Evolutionary conservation across 345 rosid genomes (phyloP), one percentile per base, ranked within the genome.

Genomic region (Brassica juncea): DNA sequence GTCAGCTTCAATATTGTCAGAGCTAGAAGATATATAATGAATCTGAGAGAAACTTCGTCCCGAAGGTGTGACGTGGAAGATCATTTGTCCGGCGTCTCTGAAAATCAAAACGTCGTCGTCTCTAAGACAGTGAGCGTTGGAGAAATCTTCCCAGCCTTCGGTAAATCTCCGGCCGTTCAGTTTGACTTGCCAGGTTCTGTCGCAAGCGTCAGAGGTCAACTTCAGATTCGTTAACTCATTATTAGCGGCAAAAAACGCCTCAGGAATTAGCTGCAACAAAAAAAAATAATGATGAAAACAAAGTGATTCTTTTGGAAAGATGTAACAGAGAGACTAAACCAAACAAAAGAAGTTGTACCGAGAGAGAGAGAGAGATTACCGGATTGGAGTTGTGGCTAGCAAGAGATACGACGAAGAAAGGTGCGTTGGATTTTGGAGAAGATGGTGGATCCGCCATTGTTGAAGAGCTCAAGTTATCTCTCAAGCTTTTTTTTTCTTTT

Each of bases 171-270:
- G 55, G 15, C 55, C 78, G 27, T 32, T 55, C 4, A 74, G 0
- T 35, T 54, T 65, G 9, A 65, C 71, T 12, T 34, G 35, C 78
- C 78, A 74, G 2, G 55, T 74, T 74, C 4, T 74, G 25, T 74
- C 35, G 27, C 7, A 65, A 49, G 71, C 71, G n/a, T 74, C 78
- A 31, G 78, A 74, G 15, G 55, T 74, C 71, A 66, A 1, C n/a
- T 4, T 65, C 2, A 66, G 8, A 14, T 49, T 31, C 63, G 10
- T 10, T 6, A 6, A 31, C 32, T 49, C 49, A 0, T 47, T 31
- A 0, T n/a, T 27, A 25, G 59, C 16, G 10, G 68, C 3, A 0
- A 6, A 64, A 49, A 74, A 47, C 9, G 3, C 52, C 16, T 30
- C 49, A 64, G 77, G 77, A 12, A 64, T 12, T 2, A 31, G 31